Evolutionary conservation across 1,139 yeast species (phyloP).

Genomic region (Protomyces inouyei): DNA sequence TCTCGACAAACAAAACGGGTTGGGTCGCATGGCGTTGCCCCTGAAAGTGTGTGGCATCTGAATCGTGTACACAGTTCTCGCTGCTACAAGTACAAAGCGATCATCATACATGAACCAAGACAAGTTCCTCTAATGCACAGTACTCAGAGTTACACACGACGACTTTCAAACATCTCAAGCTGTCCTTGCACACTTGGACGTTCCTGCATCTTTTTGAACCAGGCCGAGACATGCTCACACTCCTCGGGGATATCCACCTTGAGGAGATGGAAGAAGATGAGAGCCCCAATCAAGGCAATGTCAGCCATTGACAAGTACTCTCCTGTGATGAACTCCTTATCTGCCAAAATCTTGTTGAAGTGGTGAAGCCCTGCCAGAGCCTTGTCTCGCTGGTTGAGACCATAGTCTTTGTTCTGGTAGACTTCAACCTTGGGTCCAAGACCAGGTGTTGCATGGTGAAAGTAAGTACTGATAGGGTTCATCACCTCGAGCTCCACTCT

Average conservation of each 20-base stretch:
- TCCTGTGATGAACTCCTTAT: background rate
- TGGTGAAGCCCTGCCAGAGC: background rate
- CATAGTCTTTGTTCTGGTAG: background rate
- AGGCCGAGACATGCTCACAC: background rate
- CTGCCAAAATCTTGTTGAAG: background rate
- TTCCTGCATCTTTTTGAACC: background rate
- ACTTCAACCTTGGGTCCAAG: background rate
- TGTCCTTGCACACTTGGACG: background rate
- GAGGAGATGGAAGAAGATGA: background rate
- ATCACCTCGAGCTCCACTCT: background rate
- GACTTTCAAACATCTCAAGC: no score
- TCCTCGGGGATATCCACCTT: background rate
- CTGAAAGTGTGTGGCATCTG: no score
- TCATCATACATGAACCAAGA: no score
- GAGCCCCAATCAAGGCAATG: background rate
- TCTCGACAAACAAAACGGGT: no score
- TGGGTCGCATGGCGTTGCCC: no score
- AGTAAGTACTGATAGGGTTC: background rate
- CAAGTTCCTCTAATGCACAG: no score
- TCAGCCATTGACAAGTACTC: background rate
- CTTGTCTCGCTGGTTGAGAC: background rate
- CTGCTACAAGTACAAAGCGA: no score
- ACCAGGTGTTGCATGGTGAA: background rate
- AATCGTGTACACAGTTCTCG: no score
- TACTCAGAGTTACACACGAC: no score